phyloP scores from a whole-genome alignment of 148 eudicot genomes.

The Chenopodium formosanum region DNA sequence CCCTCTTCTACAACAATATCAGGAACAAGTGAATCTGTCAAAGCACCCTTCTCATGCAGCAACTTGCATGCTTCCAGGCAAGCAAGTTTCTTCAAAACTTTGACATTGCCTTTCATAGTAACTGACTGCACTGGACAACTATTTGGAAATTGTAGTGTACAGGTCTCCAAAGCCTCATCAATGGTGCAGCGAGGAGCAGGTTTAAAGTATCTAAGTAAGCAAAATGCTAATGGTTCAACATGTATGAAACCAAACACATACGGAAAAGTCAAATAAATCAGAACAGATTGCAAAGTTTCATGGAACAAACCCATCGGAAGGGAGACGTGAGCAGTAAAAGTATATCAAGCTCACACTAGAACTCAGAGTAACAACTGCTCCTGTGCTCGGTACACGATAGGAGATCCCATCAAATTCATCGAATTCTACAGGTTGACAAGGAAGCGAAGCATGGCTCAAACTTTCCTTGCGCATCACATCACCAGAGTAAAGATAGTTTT shows the following conservation, averaged over 20 bases:
- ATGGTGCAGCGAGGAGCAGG: conserved; percentile 57
- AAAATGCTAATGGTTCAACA: conserved; percentile 11
- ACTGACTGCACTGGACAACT: conserved; percentile 61
- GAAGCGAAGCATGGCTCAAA: conserved; percentile 58
- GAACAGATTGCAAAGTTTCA: neutral
- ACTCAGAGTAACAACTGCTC: conserved; percentile 66
- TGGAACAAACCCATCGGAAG: conserved; percentile 72
- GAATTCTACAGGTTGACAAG: conserved; percentile 56
- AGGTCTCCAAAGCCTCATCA: conserved; percentile 37
- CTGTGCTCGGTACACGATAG: conserved; percentile 74
- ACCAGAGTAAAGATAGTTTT: conserved; percentile 56
- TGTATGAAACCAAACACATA: neutral
- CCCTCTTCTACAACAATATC: conserved; percentile 66
- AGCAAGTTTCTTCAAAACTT: conserved; percentile 60
- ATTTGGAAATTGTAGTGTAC: conserved; percentile 64
- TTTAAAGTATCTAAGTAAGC: conserved; percentile 62
- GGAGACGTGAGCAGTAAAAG: conserved; percentile 85
- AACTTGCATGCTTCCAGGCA: conserved; percentile 82
- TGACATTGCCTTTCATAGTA: conserved; percentile 43
- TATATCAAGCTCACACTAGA: conserved; percentile 62
- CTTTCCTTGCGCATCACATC: conserved; percentile 70
- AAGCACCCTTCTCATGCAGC: conserved; percentile 69
- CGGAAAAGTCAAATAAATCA: neutral
- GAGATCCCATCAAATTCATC: conserved; percentile 37
- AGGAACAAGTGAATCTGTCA: conserved; percentile 82